Conservation (phyloP, 768 basidiomycete species). For the Russula foetens region DNA sequence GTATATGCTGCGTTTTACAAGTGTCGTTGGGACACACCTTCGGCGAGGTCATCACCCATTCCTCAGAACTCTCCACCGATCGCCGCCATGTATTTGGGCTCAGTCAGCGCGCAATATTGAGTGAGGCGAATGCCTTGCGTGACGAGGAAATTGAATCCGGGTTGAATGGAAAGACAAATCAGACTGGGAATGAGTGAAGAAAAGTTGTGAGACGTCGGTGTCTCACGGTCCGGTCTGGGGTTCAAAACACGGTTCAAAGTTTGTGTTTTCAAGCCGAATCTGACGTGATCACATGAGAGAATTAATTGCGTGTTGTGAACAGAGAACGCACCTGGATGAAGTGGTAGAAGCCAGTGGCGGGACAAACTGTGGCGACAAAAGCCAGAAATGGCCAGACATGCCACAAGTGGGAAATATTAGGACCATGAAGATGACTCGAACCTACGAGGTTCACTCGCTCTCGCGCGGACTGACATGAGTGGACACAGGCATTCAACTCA, state of each 20-base stretch:
- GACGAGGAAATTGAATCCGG: conserved; percentile 32
- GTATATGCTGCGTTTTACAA: not conserved
- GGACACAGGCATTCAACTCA: too few species aligned
- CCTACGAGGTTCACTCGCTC: too few species aligned
- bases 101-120: conserved; percentile 41
- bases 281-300: conserved; percentile 16
- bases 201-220: not conserved
- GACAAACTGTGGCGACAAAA: too few species aligned
- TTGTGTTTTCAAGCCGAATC: conserved; percentile 60
- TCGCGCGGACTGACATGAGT: too few species aligned
- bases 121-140: conserved; percentile 39
- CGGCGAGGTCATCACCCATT: conserved; percentile 30
- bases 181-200: not conserved
- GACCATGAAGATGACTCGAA: too few species aligned
- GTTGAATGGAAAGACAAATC: conserved; percentile 19
- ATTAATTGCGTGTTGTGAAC: not conserved
- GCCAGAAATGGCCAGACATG: too few species aligned
- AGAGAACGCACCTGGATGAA: conserved; percentile 30
- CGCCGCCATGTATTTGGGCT: conserved; percentile 51
- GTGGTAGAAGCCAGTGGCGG: conserved; percentile 41
- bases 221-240: conserved; percentile 21
- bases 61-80: conserved; percentile 49
- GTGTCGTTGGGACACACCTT: conserved; percentile 15
- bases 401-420: too few species aligned
- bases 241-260: too few species aligned